Base-by-base conservation (phyloP, 2,329 filamentous ascomycete genomes). In the Diplocarpon rosae region DNA sequence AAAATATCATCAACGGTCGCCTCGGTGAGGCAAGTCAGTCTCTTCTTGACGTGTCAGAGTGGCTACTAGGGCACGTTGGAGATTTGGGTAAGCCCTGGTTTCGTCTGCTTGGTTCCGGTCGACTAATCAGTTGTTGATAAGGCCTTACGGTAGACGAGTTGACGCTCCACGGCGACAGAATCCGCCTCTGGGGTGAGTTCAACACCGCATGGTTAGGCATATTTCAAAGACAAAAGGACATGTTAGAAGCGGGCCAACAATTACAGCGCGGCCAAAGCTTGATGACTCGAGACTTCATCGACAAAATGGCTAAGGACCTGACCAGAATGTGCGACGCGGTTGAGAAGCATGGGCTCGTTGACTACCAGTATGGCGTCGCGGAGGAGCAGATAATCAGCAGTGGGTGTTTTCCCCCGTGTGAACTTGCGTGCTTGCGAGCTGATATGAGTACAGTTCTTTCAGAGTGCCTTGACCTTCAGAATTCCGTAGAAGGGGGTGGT, bases 281-380 rank as follows among this genome's bases (percentile, higher is more conserved):
- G 11, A 73, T 96, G 56, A 74, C 75, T 28, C 70, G 75, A 52
- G 80, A 83, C 2, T 74, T 71, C 17, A 70, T 96, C 39, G 78
- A 85, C 56, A 80, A 79, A 54, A 81, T 96, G 75, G 87, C 85
- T 11, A 81, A 83, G 43, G 83, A 94, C 57, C 66, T 98, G 27
- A 75, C 94, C 45, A 75, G 80, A 40, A 70, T 95, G 40, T 94
- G 89, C 61, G 88, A 96, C 61, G 76, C 76, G 40, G 76, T 96
- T 50, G 90, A 96, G 64, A 81, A 83, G 54, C 82, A 93, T 60
- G 92, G 92, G n/a, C 69, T 98, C 38, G 87, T 98, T 10, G 92
- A 98, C 66, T 98, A 96, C 62, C 84, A 96, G 59, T 93, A 95
- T 68, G 92, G 92, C 8, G 85, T 96, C 20, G 93, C 87, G 77